phyloP scores from a whole-genome alignment of 306 rosid genomes.

The Alnus rubra region DNA sequence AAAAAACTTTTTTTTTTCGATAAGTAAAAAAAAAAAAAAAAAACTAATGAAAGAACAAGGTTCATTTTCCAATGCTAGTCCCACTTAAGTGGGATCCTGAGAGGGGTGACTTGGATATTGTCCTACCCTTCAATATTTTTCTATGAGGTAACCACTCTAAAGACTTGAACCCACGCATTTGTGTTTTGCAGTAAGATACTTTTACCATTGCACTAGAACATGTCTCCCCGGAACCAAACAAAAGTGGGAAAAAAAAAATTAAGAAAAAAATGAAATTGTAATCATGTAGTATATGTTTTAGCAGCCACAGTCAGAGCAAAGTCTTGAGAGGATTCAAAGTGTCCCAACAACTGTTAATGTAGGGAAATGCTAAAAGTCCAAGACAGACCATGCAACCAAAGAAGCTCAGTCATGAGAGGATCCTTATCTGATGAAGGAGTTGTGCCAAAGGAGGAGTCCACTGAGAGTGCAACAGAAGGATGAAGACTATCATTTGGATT shows the following conservation, averaged over 20 bases:
- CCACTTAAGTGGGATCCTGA: background rate
- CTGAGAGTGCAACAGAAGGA: too few relatives aligned
- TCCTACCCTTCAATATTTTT: background rate
- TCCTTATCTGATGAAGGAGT: too few relatives aligned
- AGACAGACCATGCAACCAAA: too few relatives aligned
- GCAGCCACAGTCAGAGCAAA: background rate
- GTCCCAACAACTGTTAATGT: background rate
- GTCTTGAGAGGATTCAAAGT: background rate
- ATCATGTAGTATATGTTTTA: too few relatives aligned
- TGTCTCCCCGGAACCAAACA: too few relatives aligned
- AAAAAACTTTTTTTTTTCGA: too few relatives aligned
- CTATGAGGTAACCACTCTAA: background rate
- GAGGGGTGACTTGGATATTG: background rate
- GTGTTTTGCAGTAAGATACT: background rate
- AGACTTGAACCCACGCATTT: background rate
- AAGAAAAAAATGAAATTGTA: too few relatives aligned
- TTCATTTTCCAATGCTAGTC: background rate
- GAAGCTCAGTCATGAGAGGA: too few relatives aligned
- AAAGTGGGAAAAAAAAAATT: too few relatives aligned
- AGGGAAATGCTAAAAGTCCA: background rate
- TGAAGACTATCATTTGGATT: too few relatives aligned
- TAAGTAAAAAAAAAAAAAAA: background rate
- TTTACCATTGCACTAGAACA: background rate
- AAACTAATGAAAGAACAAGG: background rate
- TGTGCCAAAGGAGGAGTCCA: too few relatives aligned